Base-by-base conservation (phyloP, 2,329 filamentous ascomycete genomes). In the Neonectria magnoliae region DNA sequence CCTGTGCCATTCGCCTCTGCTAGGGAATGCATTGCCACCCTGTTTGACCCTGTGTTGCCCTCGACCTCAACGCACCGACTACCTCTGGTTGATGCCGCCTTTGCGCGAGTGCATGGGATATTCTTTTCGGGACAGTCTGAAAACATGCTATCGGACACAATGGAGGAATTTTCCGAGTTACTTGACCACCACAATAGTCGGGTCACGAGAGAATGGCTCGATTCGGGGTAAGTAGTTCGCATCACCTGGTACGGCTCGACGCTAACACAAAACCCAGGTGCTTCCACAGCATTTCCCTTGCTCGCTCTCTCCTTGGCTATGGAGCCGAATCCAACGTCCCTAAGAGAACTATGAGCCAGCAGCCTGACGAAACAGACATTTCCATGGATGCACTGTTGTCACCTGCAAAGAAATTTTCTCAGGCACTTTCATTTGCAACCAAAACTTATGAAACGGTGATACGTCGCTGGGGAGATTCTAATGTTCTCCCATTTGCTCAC, bases 1-100 rank as follows among this genome's bases (percentile, higher is more conserved):
- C 81, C 87, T 0, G 82, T 87, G 2, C 88, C 89, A 0, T 94
- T 94, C 65, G 74, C 77, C 0, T 89, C 87, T 20, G 88, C 90
- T 0, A 83, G 85, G 10, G 90, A 93, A 53, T 91, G 86, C 1
- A 88, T 93, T 51, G 81, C 89, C 73, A 92, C 90, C 0, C 78
- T 93, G 0, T 89, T 93, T 53, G 85, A 88, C 3, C 87, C 87
- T 0, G 77, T 88, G 0, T 72, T 89, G 10, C 80, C 64, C 38
- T 75, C 77, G 18, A 76, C 5, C 16, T 18, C 11, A 8, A 16
- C n/a, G 2, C n/a, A 33, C 7, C 4, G 8, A 4, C 5, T 6
- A 3, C 9, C 53, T 4, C 11, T 27, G 1, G 18, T 45, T 5
- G n/a, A 33, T 16, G 10, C 38, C n/a, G 38, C 53, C 8, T 45